phyloP scores from a whole-genome alignment of 73 alveolate genomes.

The Chromera velia region DNA sequence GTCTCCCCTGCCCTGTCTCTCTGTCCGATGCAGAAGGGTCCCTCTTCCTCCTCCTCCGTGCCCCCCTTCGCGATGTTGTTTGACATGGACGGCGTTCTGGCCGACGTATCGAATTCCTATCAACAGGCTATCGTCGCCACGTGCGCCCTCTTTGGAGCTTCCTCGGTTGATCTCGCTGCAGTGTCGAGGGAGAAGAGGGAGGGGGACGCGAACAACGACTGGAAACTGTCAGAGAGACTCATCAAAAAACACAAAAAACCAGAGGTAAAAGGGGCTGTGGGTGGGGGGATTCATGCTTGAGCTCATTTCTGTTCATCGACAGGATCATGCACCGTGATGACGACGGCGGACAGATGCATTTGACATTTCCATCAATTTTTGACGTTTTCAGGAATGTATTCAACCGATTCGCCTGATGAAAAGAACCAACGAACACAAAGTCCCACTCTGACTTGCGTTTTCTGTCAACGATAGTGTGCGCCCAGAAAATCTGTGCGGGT shows the following conservation, averaged over 20 bases:
- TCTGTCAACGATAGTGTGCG: no score
- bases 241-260: not conserved
- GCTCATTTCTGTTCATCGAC: no score
- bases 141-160: not conserved
- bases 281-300: not conserved
- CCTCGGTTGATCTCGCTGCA: not conserved
- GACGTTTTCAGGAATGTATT: no score
- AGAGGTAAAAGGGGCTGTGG: not conserved
- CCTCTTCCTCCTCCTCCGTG: no score
- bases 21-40: no score
- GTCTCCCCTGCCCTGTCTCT: no score
- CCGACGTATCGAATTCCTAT: not conserved
- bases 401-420: no score
- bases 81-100: not conserved
- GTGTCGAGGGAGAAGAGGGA: not conserved
- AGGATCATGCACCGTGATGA: no score
- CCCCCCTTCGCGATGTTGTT: not conserved
- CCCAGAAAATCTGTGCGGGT: no score
- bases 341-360: no score
- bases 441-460: no score
- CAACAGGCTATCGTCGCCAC: not conserved
- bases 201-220: not conserved
- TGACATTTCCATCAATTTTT: not conserved
- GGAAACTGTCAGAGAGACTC: not conserved
- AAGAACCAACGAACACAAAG: no score